Evolutionary conservation across 1,284 basidiomycete genomes (phyloP).

Genomic region (Rhodotorula sp.): DNA sequence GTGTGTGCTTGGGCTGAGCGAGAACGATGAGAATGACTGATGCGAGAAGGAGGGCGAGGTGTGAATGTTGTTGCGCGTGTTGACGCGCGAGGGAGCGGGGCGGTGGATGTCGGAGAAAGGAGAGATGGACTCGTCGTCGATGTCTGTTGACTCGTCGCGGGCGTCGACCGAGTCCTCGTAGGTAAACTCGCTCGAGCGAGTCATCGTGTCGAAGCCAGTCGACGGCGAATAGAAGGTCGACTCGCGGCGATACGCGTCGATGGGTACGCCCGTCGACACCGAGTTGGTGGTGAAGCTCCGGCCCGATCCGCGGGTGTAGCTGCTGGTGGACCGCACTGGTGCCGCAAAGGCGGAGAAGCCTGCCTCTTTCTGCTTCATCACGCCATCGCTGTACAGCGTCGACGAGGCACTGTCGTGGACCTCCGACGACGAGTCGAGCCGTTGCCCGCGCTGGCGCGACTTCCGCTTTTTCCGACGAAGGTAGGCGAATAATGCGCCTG

Average conservation of each 20-base stretch:
- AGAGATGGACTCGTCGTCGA: constrained; percentile 24
- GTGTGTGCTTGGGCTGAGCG: constrained; percentile 13
- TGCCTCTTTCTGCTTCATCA: constrained; percentile 15
- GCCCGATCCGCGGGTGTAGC: constrained; percentile 13
- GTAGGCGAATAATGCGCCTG: constrained; percentile 1
- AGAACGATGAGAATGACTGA: constrained; percentile 9
- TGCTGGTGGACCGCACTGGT: constrained; percentile 7
- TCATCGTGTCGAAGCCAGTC: constrained; percentile 5
- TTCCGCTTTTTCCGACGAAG: constrained; percentile 16
- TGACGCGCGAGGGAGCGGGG: constrained; percentile 4
- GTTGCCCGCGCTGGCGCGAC: constrained; percentile 13
- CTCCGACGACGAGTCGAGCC: constrained; percentile 17
- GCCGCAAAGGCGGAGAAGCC: constrained; percentile 8
- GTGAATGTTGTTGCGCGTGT: constrained; percentile 29
- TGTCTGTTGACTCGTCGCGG: not conserved
- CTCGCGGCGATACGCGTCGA: not conserved
- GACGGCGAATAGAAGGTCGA: not conserved
- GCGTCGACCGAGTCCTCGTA: not conserved
- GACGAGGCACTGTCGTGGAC: constrained; percentile 1
- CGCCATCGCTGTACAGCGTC: not conserved
- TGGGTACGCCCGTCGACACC: constrained; percentile 22
- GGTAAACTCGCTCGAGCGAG: constrained; percentile 17
- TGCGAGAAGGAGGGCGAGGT: not conserved
- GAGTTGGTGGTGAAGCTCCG: constrained; percentile 35
- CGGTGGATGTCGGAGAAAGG: constrained; percentile 34